Base-by-base conservation (phyloP, 148 eudicot genomes). In the Cornus kousa region DNA sequence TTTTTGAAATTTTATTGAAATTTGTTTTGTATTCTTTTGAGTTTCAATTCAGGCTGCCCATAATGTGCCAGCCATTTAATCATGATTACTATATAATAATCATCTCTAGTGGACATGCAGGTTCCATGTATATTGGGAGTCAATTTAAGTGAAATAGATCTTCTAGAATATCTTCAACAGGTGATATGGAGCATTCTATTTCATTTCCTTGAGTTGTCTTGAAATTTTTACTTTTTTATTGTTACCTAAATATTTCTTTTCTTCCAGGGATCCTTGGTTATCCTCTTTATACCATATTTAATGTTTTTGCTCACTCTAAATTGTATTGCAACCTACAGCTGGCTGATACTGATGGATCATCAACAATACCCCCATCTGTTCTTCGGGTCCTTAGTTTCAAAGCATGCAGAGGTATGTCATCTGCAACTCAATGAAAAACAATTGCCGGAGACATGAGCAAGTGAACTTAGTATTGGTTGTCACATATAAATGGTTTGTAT, bases 301-400 rank as follows among this genome's bases (percentile, higher is more conserved):
- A 50, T n/a, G 28, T 78, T 70, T n/a, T 67, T 66, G 46, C 68
- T 71, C 46, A 39, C 68, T 72, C 50, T 4, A 23, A n/a, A 72
- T 79, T 77, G 66, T 24, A 24, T 79, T 65, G 35, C 75, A 50
- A 83, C 68, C 78, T 39, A 79, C 77, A 93, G 99, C 99, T 97
- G 80, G 93, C 98, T 76, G 98, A 88, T 72, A 97, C 99, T 75
- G 99, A 97, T 62, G 99, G 99, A 72, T 91, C 99, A 85, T 94
- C 99, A 53, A 87, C 92, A 62, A 80, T 92, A 39, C 99, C 98
- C 8, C 98, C 95, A 73, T 85, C 99, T 40, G 94, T 97, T 83
- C 87, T 88, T 81, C 89, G 92, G 77, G 76, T 97, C 65, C 91
- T 97, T 13, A 97, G 92, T 71, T 83, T 80, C 78, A 97, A 97